phyloP scores from a whole-genome alignment of 352 stramenopile species.

The Globisporangium sylvaticum region DNA sequence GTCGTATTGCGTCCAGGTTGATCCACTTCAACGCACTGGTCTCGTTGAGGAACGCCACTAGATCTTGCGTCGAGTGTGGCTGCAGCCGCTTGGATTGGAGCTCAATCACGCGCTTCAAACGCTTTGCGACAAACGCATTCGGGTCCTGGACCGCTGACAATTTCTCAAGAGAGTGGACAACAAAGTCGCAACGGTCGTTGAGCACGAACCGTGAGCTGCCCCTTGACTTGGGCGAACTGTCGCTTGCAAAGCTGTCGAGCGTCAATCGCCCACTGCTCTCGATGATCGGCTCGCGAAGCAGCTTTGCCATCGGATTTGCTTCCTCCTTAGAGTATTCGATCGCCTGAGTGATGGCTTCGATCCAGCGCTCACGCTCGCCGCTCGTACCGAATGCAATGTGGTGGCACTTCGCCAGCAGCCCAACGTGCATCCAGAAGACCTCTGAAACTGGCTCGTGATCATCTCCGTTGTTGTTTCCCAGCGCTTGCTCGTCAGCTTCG shows the following conservation, averaged over 20 bases:
- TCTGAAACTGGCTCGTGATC: background rate
- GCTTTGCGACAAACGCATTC: conserved; percentile 18
- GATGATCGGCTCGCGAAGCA: conserved; percentile 22
- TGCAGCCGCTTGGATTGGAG: conserved; percentile 20
- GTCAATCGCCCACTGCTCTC: conserved; percentile 15
- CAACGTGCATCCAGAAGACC: conserved; percentile 51
- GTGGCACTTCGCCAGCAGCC: conserved; percentile 36
- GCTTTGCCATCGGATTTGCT: background rate
- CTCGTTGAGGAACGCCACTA: conserved; percentile 35
- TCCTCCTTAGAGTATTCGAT: conserved; percentile 9
- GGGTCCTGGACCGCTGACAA: conserved; percentile 4
- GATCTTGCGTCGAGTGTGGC: conserved; percentile 25
- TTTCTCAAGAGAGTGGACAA: conserved; percentile 1
- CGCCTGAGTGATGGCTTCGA: conserved; percentile 16
- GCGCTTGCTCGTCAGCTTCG: conserved; percentile 1
- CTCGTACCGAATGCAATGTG: conserved; percentile 40
- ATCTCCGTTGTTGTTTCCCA: background rate
- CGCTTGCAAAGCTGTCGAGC: conserved; percentile 20
- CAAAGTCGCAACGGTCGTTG: conserved; percentile 40
- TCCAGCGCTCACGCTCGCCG: conserved; percentile 36
- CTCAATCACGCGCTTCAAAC: conserved; percentile 15
- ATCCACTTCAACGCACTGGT: conserved; percentile 31
- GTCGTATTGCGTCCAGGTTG: conserved; percentile 18
- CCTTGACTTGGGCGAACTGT: conserved; percentile 15
- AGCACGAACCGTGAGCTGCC: conserved; percentile 32